These are phyloP conservation scores for Helotiales sp. DNA, from an alignment of 2,329 filamentous ascomycete species.

Conservation along the genomic window DNA sequence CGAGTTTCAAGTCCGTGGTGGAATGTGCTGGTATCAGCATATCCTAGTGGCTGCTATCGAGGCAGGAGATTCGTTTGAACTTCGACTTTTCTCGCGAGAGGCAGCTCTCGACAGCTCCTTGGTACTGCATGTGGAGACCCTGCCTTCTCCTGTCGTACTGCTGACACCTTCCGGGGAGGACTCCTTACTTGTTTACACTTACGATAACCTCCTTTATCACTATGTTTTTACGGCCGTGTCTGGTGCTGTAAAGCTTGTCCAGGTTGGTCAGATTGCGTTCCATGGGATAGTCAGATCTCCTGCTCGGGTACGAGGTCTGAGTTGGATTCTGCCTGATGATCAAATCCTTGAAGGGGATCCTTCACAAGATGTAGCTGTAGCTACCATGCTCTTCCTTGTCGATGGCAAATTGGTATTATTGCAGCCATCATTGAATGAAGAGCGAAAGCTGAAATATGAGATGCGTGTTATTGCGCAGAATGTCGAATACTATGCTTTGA, in stretches of 20 bases:
- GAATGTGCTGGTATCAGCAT: constrained; percentile 99
- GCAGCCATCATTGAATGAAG: constrained; percentile 79
- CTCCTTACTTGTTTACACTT: constrained; percentile 93
- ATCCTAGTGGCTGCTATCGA: constrained; percentile 94
- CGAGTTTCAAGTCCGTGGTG: constrained; percentile 87
- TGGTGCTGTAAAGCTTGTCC: constrained; percentile 73
- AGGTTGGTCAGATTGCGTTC: constrained; percentile 97
- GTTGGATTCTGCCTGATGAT: constrained; percentile 91
- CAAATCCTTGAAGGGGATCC: constrained; percentile 90
- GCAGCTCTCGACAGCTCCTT: constrained; percentile 71
- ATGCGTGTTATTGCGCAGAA: constrained; percentile 97
- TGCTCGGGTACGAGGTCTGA: constrained; percentile 86
- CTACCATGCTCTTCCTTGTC: constrained; percentile 93
- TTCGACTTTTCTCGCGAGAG: constrained; percentile 93
- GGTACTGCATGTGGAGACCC: constrained; percentile 72
- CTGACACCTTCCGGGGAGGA: constrained; percentile 89
- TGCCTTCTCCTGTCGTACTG: constrained; percentile 85
- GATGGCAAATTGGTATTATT: constrained; percentile 94
- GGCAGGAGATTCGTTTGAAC: constrained; percentile 74
- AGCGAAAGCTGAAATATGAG: constrained; percentile 90
- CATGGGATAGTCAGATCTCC: constrained; percentile 95
- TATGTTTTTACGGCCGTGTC: constrained; percentile 79
- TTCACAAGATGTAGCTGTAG: constrained; percentile 90
- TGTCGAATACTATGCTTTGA: constrained; percentile 91
- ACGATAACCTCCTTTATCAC: constrained; percentile 94